Evolutionary conservation across 2,329 filamentous ascomycete species (phyloP).

Genomic region (Endocalyx cinctus): DNA sequence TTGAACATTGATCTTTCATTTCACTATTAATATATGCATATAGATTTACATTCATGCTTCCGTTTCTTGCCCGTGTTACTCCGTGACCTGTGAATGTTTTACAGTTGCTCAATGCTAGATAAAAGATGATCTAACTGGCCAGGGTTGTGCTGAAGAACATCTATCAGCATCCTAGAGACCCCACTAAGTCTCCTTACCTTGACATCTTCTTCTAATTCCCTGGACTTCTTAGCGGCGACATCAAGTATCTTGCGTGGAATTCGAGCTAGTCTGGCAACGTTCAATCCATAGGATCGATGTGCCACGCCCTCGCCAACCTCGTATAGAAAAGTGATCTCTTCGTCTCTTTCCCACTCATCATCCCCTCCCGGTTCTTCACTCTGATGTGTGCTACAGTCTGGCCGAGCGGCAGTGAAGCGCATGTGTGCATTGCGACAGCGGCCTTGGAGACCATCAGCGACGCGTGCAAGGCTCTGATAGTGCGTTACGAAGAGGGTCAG

Average conservation of each 20-base stretch:
- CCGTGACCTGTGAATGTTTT: too few relatives aligned
- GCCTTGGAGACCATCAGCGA: constrained; percentile 64
- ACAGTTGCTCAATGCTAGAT: constrained; percentile 57
- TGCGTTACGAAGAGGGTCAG: constrained; percentile 96
- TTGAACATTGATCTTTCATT: too few relatives aligned
- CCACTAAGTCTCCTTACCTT: constrained; percentile 56
- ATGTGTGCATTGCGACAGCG: constrained; percentile 87
- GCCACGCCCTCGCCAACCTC: constrained; percentile 88
- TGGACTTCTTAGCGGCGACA: constrained; percentile 73
- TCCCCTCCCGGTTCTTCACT: constrained; percentile 2
- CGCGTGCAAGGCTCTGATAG: constrained; percentile 76
- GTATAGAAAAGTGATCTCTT: constrained; percentile 91
- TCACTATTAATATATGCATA: too few relatives aligned
- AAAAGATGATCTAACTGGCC: constrained; percentile 50
- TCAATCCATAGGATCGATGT: constrained; percentile 89
- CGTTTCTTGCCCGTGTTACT: too few relatives aligned
- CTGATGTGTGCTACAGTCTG: not conserved
- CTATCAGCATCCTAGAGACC: constrained; percentile 36
- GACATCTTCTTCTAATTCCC: constrained; percentile 72
- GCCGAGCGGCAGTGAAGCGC: constrained; percentile 60
- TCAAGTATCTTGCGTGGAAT: constrained; percentile 75
- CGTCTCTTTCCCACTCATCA: too few relatives aligned
- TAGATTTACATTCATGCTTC: too few relatives aligned
- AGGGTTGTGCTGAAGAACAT: constrained; percentile 32
- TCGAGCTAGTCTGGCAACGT: constrained; percentile 82